A percentile compares a stretch with the other conserved stretches of the same genome.
Evolutionary conservation across 1,284 basidiomycete species (phyloP).

Genomic region (Cryptococcus sp.): DNA sequence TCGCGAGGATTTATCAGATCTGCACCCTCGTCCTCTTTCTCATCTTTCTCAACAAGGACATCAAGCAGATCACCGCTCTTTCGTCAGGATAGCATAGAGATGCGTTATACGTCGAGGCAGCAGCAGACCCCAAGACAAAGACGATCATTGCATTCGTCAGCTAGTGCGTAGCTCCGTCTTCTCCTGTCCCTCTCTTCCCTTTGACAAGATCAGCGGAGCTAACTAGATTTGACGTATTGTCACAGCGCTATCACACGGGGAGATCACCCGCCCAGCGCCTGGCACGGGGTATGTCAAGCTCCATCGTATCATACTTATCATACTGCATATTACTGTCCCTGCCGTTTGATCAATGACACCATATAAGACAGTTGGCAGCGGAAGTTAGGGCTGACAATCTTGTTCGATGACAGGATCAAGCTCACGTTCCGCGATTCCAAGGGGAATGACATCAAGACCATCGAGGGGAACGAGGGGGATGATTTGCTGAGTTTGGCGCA

Average conservation of each 20-base stretch:
- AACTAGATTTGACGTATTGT: neutral
- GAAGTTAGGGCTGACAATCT: neutral
- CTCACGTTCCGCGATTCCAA: constrained; percentile 87
- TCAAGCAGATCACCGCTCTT: too few relatives aligned
- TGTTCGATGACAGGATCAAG: constrained; percentile 65
- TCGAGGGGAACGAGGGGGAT: constrained; percentile 92
- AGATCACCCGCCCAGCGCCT: constrained; percentile 59
- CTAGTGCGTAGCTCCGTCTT: neutral
- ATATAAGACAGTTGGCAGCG: neutral
- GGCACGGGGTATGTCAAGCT: constrained; percentile 48
- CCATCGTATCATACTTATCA: constrained; percentile 7
- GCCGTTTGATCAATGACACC: too few relatives aligned
- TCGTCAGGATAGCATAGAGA: too few relatives aligned
- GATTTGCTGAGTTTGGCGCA: constrained; percentile 89
- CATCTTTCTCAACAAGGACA: too few relatives aligned
- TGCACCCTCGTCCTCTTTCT: too few relatives aligned
- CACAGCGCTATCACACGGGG: constrained; percentile 53
- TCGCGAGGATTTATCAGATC: too few relatives aligned
- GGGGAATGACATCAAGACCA: constrained; percentile 76
- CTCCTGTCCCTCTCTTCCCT: neutral
- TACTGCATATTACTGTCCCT: neutral
- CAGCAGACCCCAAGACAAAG: too few relatives aligned
- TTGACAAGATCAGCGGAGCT: too few relatives aligned
- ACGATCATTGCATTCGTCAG: too few relatives aligned
- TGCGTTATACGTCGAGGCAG: too few relatives aligned